phyloP scores from a whole-genome alignment of 441 rosid species.

The Populus trichocarpa region DNA sequence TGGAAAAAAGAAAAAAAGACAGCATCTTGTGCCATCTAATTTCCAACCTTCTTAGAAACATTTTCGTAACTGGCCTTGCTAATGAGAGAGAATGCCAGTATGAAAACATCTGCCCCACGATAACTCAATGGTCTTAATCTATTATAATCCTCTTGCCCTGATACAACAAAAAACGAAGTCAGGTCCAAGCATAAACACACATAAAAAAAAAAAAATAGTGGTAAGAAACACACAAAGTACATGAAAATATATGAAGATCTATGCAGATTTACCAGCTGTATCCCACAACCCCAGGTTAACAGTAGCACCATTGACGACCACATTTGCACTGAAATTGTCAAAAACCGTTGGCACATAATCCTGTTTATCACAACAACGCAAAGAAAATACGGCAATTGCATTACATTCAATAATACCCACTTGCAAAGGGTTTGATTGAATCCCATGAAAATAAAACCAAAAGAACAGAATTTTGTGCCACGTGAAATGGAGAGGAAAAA shows the following conservation, averaged over 20 bases:
- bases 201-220: background rate
- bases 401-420: background rate
- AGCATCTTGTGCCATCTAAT: background rate
- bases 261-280: constrained; percentile 62
- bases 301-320: constrained; percentile 77
- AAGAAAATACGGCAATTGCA: constrained; percentile 10
- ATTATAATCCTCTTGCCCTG: constrained; percentile 92
- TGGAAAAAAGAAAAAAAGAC: background rate
- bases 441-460: background rate
- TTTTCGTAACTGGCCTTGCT: constrained; percentile 93
- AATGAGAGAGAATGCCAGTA: constrained; percentile 78
- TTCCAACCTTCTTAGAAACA: constrained; percentile 76
- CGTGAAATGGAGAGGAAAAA: constrained; percentile 3
- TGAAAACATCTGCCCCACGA: constrained; percentile 83
- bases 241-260: background rate
- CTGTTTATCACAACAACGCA: constrained; percentile 32
- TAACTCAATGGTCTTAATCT: constrained; percentile 81
- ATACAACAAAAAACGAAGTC: constrained; percentile 16
- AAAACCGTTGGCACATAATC: constrained; percentile 92
- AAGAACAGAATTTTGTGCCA: background rate
- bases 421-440: background rate
- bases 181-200: background rate
- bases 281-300: constrained; percentile 91
- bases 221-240: background rate
- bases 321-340: constrained; percentile 96